Evolutionary conservation across 2,329 filamentous ascomycete genomes (phyloP), one percentile per base, ranked within the genome.

Genomic region (Didymella arachidicola): DNA sequence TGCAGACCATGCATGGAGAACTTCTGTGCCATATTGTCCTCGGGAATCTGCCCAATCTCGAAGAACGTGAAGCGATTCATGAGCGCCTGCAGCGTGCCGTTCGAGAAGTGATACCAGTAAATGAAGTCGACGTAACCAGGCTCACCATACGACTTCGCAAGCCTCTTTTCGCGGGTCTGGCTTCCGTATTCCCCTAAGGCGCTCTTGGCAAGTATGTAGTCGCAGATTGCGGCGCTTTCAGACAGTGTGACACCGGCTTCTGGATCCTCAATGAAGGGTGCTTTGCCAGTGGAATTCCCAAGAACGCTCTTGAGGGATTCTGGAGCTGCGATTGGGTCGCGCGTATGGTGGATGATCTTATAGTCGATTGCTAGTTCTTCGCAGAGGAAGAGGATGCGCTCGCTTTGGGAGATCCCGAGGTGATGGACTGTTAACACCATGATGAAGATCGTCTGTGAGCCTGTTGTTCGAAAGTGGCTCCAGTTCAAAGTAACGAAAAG

Each of bases 351-450:
- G 50, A 78, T 74, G 18, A 84, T 73, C 1, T 78, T 69, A 70
- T 89, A 89, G 3, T 76, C 62, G 45, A 89, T 75, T 36, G 74
- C 73, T 12, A 89, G 82, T 71, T 89, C 87, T 73, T 89, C 86
- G 73, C 83, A 85, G 44, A 89, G 81, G 81, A 84, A 88, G 67
- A 83, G 72, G 48, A 89, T 79, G 30, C 87, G 84, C 72, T 89
- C 86, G 29, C 85, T 87, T 68, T 88, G 85, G 2, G 84, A 86
- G 68, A 67, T 60, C 25, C 66, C 59, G 41, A 73, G 63, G 53
- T 72, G 70, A 51, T 72, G 64, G 41, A 72, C 29, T 42, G 64
- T 67, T 10, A 73, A 61, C 5, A 61, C 63, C 63, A 69, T 67
- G 27, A 10, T 57, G 25, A 26, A 27, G 25, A n/a, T n/a, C 10